Evolutionary conservation across 768 basidiomycete genomes (phyloP).

Genomic region (Suillus subaureus): DNA sequence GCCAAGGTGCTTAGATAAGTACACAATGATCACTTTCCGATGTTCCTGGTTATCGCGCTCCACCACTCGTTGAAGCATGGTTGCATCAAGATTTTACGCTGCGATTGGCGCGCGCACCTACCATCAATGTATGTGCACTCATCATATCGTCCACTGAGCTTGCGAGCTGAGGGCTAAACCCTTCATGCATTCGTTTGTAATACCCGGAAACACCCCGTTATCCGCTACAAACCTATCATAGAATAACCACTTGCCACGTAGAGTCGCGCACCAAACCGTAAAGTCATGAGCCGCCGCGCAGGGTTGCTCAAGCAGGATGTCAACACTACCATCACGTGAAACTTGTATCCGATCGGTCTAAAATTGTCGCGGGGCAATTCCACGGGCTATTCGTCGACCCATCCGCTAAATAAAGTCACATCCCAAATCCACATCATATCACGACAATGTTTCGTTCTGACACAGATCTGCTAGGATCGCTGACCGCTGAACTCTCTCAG

Average conservation of each 20-base stretch:
- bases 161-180: not conserved
- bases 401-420: not conserved
- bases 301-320: not conserved
- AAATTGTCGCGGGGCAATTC: not conserved
- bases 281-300: not conserved
- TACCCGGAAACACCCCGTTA: not conserved
- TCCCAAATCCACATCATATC: not conserved
- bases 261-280: not conserved
- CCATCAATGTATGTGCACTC: not conserved
- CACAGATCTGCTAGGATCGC: not conserved
- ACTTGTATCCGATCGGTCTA: not conserved
- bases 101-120: not conserved
- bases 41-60: not conserved
- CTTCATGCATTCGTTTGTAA: not conserved
- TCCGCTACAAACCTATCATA: not conserved
- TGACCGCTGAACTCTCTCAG: constrained; percentile 5
- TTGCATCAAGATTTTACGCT: not conserved
- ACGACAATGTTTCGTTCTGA: not conserved
- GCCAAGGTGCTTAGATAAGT: not conserved
- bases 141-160: not conserved
- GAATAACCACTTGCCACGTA: not conserved
- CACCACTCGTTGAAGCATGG: not conserved
- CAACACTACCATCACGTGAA: not conserved
- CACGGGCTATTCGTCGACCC: not conserved
- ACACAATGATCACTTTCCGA: not conserved